Base-by-base conservation (phyloP, 2,329 filamentous ascomycete genomes). In the Ceratocystis alfenasii region DNA sequence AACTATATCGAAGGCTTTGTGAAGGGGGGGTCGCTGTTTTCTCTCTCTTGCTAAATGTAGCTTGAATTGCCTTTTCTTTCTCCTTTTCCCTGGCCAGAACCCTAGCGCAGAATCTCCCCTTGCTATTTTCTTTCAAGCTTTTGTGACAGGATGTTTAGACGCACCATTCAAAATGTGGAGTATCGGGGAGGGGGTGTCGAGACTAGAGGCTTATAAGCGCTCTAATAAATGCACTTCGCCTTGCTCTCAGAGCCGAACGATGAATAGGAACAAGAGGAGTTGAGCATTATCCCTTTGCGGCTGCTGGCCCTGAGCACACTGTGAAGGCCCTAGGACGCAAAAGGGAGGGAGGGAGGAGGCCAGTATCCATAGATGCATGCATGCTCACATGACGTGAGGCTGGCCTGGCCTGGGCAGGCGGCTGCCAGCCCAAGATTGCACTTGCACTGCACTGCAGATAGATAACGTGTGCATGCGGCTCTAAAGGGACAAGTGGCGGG, bases 161-260 rank as follows among this genome's bases (percentile, higher is more conserved):
- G 48, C 48, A 64, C 48, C 57, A 66, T 41, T 48, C 25, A 44
- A 53, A 22, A 41, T 36, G 28, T 25, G 45, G 62, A 33, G 45
- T n/a, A 28, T 48, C 17, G 20, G n/a, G 22, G 8, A 25, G 48
- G 22, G 48, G 48, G 48, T 20, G n/a, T 53, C 48, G 7, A 20
- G 48, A 7, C 44, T 20, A 46, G 12, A 50, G 46, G 17, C 28
- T 41, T 53, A 33, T 30, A 48, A 64, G 44, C 45, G 62, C 45
- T 64, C 62, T 36, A 33, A 30, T 64, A 44, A 36, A 65, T 68
- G 74, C 62, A 22, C 33, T 8, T 36, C 55, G 25, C 53, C 53
- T 57, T 57, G 53, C 30, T 57, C n/a, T 3, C 30, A 10, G 25
- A 12, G 28, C 28, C 1, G 53, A 57, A 57, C 3, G 25, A 57